phyloP scores from a whole-genome alignment of 495 filamentous ascomycete species.

The Penicillium bovifimosum region DNA sequence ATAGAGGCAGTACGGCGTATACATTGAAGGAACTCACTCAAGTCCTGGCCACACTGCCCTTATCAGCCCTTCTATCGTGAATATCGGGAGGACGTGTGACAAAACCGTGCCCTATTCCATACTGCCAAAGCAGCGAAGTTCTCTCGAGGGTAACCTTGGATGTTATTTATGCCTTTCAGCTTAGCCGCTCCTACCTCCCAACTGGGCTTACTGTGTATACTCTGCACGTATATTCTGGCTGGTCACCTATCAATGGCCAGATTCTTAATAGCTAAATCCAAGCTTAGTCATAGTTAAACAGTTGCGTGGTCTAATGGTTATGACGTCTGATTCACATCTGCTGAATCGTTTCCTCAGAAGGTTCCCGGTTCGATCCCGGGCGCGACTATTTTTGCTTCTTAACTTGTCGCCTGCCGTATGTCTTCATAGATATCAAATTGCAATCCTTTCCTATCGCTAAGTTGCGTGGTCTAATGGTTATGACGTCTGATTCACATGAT shows the following conservation, averaged over 20 bases:
- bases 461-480: constrained; percentile 20
- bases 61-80: background rate
- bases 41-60: background rate
- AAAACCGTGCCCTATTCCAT: background rate
- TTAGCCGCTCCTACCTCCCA: too few relatives aligned
- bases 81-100: background rate
- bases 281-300: background rate
- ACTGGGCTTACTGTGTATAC: too few relatives aligned
- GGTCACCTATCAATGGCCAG: too few relatives aligned
- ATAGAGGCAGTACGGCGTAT: constrained; percentile 7
- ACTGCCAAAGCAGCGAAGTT: too few relatives aligned
- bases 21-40: background rate
- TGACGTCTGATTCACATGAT: constrained; percentile 26
- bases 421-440: too few relatives aligned
- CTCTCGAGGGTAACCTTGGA: too few relatives aligned
- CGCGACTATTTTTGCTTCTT: constrained; percentile 17
- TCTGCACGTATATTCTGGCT: too few relatives aligned
- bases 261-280: too few relatives aligned
- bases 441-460: background rate
- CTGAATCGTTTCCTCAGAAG: constrained; percentile 5
- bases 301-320: constrained; percentile 19
- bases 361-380: constrained; percentile 41
- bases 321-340: constrained; percentile 23
- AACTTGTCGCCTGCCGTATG: too few relatives aligned
- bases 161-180: too few relatives aligned